Base-by-base conservation (phyloP, 192 early-diverging fungal genomes). In the Backusella australiensis region DNA sequence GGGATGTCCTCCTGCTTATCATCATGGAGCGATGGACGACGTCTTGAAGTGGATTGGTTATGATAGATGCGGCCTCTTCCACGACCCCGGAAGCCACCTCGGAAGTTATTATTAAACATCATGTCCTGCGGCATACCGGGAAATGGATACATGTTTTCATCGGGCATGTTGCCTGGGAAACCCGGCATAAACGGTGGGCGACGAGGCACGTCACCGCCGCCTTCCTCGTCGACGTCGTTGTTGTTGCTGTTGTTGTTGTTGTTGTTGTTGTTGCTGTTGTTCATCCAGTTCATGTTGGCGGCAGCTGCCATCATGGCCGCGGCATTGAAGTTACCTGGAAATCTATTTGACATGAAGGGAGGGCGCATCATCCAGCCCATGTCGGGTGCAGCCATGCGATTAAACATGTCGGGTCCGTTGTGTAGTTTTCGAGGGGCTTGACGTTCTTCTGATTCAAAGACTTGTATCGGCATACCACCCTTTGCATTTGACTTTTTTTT, bases 241-340 rank as follows among this genome's bases (percentile, higher is more conserved):
- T 32, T 32, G 32, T 32, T 32, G 2, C 0, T 32, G 32, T 3
- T 32, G 32, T 3, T 32, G 2, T 2, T 3, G 29, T 1, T 32
- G 29, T 0, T 32, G 29, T 32, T 74, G 12, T 36, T 56, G 21
- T 56, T 56, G 53, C 3, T 56, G 21, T 56, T 53, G 52, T 53
- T 72, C 77, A 78, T 78, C 77, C 72, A 74, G 29, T 73, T 73
- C 77, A 78, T 78, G n/a, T 75, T 65, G 34, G 74, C 63, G 34
- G 59, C 74, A 35, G 49, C 34, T 6, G 72, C 73, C 69, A 42
- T 41, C 78, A 53, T 74, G 74, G 71, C 75, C 38, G 59, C 75
- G 39, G 59, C 23, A 65, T 72, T 71, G 34, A 69, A 69, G 8
- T 75, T 75, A 14, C 35, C 23, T 21, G 63, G 56, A 1, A 42